Base-by-base conservation (phyloP, 257 asterid genomes). In the Solanum chiquidenum region DNA sequence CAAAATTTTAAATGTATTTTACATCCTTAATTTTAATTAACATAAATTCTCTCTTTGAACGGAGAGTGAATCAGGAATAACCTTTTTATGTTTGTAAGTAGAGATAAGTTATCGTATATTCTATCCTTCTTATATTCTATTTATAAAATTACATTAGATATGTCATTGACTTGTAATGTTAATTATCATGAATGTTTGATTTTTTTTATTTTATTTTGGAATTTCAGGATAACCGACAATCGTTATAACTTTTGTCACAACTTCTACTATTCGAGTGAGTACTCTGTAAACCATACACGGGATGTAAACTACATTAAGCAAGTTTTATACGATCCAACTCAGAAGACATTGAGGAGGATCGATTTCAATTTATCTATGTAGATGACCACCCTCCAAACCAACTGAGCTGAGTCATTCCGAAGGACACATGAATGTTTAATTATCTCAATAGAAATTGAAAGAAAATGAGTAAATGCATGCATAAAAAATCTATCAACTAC, bases 381-480 rank as follows among this genome's bases (percentile, higher is more conserved):
- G 1, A 18, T 55, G 66, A 20, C 66, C 11, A 55, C 4, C 25
- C 25, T 20, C 11, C 66, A 55, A 55, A 55, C 25, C 66, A 55
- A 55, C 4, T 20, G 5, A 55, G 25, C 11, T 3, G 9, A 52
- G 23, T 1, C 62, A 52, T 16, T 3, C 62, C 62, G 4, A 16
- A 52, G 9, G 9, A 16, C 25, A 55, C 29, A 62, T 23, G 7
- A 62, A 23, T 62, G 14, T 10, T 23, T 34, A 18, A 16, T 71
- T n/a, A 8, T 77, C 62, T n/a, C 62, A 42, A 25, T 77, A 25
- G 37, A 77, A 52, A 79, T 79, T 27, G 85, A 44, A 79, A 79
- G 38, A 42, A 79, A 27, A 79, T 16, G 85, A 79, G 25, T 44
- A 79, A 44, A 79, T 79, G 64, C 66, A 79, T 44, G 85, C 85